phyloP scores from a whole-genome alignment of 1,284 basidiomycete genomes.

The Afroboletus lepidellus region DNA sequence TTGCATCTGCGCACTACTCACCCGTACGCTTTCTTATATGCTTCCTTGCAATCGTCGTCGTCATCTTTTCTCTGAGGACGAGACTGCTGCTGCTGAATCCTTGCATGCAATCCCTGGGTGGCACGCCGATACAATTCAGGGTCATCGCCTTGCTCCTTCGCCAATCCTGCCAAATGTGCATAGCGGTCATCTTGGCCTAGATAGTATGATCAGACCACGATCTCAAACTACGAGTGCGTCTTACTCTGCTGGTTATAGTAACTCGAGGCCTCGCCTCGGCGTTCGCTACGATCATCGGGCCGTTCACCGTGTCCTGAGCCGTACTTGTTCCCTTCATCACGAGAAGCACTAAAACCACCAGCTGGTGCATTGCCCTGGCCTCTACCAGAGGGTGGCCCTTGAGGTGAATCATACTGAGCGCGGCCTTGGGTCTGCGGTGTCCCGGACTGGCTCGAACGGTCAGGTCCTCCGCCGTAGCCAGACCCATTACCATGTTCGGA shows the following conservation, averaged over 20 bases:
- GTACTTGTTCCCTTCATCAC: slow-evolving; percentile 8
- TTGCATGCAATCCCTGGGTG: slow-evolving; percentile 24
- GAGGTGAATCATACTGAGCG: slow-evolving; percentile 6
- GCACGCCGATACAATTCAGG: slow-evolving; percentile 23
- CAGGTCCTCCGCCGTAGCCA: slow-evolving; percentile 7
- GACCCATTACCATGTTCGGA: slow-evolving; percentile 10
- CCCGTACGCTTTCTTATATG: slow-evolving; percentile 35
- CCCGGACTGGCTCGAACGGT: slow-evolving; percentile 17
- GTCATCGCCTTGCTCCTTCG: slow-evolving; percentile 22
- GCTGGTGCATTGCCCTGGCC: slow-evolving; percentile 18
- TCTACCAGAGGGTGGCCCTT: slow-evolving; percentile 3
- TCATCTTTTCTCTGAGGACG: slow-evolving; percentile 1
- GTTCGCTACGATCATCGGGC: slow-evolving; percentile 4
- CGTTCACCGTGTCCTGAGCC: slow-evolving; percentile 12
- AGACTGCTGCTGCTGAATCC: slow-evolving; percentile 17
- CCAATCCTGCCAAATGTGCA: slow-evolving; percentile 17
- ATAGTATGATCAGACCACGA: slow-evolving; percentile 5
- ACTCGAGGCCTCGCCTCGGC: slow-evolving; percentile 22
- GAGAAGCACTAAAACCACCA: slow-evolving; percentile 22
- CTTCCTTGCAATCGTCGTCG: slow-evolving; percentile 18
- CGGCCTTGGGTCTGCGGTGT: slow-evolving; percentile 11
- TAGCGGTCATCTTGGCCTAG: slow-evolving; percentile 25
- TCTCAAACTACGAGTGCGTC: neutral
- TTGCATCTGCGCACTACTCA: slow-evolving; percentile 11
- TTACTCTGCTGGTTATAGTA: slow-evolving; percentile 24